These are phyloP conservation scores for Phytophthora gonapodyides DNA, from an alignment of 352 stramenopile species.

Conservation along the genomic window DNA sequence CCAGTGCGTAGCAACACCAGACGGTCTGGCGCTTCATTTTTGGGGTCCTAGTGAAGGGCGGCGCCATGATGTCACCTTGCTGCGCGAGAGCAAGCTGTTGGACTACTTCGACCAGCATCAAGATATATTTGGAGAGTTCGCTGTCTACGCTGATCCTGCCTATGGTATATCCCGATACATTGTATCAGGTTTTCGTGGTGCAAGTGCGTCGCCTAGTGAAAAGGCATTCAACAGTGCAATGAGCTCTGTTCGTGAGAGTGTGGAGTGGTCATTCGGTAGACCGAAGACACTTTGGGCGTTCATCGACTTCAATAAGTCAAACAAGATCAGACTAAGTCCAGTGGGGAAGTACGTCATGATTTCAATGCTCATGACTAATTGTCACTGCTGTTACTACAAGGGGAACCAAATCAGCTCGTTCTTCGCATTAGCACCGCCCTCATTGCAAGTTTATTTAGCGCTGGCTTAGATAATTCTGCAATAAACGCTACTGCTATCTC, in stretches of 20 bases:
- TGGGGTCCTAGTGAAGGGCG: constrained; percentile 1
- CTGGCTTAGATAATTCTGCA: not conserved
- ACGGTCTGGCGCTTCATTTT: constrained; percentile 6
- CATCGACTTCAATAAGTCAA: constrained; percentile 6
- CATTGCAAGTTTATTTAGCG: constrained; percentile 7
- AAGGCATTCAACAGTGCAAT: constrained; percentile 10
- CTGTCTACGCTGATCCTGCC: constrained; percentile 5
- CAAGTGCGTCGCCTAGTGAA: not conserved
- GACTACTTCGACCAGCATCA: not conserved
- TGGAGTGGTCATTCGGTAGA: not conserved
- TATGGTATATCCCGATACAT: constrained; percentile 4
- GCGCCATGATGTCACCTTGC: constrained; percentile 1
- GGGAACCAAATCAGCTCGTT: constrained; percentile 2
- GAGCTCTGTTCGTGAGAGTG: constrained; percentile 9
- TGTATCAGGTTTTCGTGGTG: not conserved
- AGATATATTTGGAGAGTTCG: not conserved
- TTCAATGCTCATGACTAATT: constrained; percentile 5
- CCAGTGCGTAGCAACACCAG: constrained; percentile 4
- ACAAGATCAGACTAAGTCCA: constrained; percentile 8
- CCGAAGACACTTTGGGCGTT: constrained; percentile 4
- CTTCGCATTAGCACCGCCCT: not conserved
- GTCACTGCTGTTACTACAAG: constrained; percentile 6
- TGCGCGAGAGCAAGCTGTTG: constrained; percentile 7
- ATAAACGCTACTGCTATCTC: not conserved
- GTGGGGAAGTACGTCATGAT: constrained; percentile 8